phyloP scores from a whole-genome alignment of 1,284 basidiomycete species.

The Chalciporus sp. region DNA sequence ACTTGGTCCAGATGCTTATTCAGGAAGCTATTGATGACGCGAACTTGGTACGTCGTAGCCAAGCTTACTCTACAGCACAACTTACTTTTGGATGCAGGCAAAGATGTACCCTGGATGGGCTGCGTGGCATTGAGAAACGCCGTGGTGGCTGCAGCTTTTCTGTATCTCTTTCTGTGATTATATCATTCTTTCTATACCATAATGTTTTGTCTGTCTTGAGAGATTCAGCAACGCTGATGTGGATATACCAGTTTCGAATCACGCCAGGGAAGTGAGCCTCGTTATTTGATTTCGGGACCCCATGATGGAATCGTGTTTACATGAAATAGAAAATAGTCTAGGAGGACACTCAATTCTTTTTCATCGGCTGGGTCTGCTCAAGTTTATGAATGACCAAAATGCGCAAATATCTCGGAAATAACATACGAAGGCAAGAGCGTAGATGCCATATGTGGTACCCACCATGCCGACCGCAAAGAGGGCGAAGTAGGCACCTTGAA shows the following conservation, averaged over 20 bases:
- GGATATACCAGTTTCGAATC: not conserved
- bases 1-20: constrained; percentile 88
- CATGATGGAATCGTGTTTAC: constrained; percentile 3
- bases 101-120: constrained; percentile 90
- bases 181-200: not conserved
- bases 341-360: constrained; percentile 19
- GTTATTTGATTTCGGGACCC: not conserved
- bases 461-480: constrained; percentile 56
- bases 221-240: not conserved
- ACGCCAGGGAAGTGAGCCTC: not conserved
- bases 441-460: constrained; percentile 52
- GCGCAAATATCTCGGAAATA: not conserved
- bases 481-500: constrained; percentile 54
- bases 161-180: too few relatives aligned
- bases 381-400: not conserved
- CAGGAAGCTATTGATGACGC: constrained; percentile 76
- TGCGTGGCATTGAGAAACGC: constrained; percentile 63
- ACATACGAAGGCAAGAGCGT: constrained; percentile 55
- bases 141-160: not conserved
- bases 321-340: constrained; percentile 14
- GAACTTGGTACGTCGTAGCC: constrained; percentile 66
- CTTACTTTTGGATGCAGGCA: constrained; percentile 41
- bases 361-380: constrained; percentile 29
- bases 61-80: not conserved
- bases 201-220: not conserved